Evolutionary conservation across 441 rosid species (phyloP), one percentile per base, ranked within the genome.

Genomic region (Gossypium schwendimanii): DNA sequence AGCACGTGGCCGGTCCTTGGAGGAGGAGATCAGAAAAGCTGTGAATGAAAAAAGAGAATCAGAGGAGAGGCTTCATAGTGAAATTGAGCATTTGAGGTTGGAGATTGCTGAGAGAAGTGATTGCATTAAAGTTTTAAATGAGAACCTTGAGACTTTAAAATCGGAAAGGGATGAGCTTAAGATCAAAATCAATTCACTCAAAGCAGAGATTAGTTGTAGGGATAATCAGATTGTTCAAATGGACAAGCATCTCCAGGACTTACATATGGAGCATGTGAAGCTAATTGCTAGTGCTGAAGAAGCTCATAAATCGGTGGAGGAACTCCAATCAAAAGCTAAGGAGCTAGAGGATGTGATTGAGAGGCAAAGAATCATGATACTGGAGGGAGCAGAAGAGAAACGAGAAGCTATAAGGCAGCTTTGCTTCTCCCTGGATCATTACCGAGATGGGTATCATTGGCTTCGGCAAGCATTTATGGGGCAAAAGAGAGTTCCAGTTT

Each of bases 341-440:
- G 87, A 86, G 49, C 71, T 90, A 21, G 88, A 79, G 73, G 86
- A 81, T 61, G 97, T 87, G 84, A 81, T 86, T 2, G 89, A 87
- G 78, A 88, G 73, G 80, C 91, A 86, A 55, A 87, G 80, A 65
- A 70, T 69, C 3, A 1, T 47, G 71, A 85, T 89, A 10, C 15
- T 64, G 70, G 97, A 91, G 75, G 82, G 88, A 71, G 98, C 88
- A 10, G 99, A 94, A 72, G 86, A 89, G 87, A 94, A 94, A 82
- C 76, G 96, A 54, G 99, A 89, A 78, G 99, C 89, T 0, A 93
- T 95, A 53, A 80, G 99, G 72, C 97, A 93, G 60, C 80, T 95
- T 61, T 92, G 99, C 75, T 81, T 88, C 73, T 88, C 98, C 1
- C 78, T 93, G 20, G 98, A 95, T 44, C 88, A 93, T 78, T 95